Evolutionary conservation across 2,329 filamentous ascomycete genomes (phyloP).

Genomic region (Emergomyces orientalis): DNA sequence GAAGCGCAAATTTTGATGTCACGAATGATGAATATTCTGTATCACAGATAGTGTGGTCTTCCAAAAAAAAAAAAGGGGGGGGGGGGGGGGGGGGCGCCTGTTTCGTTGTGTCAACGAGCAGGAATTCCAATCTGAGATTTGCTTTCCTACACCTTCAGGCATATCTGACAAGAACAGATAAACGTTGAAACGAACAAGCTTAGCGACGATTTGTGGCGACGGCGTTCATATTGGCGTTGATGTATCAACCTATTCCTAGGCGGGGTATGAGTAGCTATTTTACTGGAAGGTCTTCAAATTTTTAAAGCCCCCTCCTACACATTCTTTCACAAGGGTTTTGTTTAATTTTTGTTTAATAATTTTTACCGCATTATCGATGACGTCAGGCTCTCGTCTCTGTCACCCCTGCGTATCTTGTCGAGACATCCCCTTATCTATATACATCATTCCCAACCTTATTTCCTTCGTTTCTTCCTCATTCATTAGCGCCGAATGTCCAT

Average conservation of each 20-base stretch:
- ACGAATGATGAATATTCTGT: not conserved
- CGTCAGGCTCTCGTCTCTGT: not conserved
- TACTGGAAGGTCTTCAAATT: no score
- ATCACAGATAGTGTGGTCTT: not conserved
- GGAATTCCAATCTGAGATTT: not conserved
- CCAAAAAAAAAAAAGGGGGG: not conserved
- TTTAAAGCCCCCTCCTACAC: no score
- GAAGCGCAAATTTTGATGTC: not conserved
- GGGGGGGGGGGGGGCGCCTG: no score
- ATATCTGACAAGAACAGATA: not conserved
- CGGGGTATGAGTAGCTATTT: no score
- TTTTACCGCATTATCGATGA: not conserved
- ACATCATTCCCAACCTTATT: not conserved
- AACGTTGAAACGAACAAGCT: not conserved
- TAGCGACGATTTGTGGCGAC: not conserved
- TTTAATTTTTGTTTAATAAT: no score
- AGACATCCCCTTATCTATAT: not conserved
- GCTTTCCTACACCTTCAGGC: not conserved
- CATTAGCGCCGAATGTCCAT: not conserved
- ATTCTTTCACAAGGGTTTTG: no score
- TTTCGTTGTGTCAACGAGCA: not conserved
- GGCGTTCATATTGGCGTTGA: not conserved
- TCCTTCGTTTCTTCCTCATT: not conserved
- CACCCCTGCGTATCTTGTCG: not conserved
- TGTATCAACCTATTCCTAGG: no score